phyloP scores from a whole-genome alignment of 495 filamentous ascomycete genomes.

The Sphaerosporella brunnea region DNA sequence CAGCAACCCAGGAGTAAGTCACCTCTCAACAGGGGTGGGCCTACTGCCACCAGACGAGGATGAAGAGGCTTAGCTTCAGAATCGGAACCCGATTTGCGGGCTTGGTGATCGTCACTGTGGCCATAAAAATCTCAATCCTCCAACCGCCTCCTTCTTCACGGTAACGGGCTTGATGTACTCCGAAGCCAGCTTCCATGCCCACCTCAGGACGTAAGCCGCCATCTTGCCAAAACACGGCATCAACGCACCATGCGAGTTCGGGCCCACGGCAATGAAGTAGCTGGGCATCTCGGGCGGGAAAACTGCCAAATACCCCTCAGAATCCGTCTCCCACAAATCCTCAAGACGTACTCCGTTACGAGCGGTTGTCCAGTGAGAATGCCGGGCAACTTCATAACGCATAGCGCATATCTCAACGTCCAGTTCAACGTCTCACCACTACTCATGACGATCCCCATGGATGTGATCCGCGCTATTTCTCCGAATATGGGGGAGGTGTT shows the following conservation, averaged over 20 bases:
- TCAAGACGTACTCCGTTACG: conserved; percentile 34
- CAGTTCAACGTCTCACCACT: conserved; percentile 34
- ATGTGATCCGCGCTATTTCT: conserved; percentile 39
- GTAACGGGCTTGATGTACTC: too few species aligned
- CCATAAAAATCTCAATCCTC: too few species aligned
- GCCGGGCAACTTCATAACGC: conserved; percentile 42
- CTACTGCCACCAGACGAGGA: too few species aligned
- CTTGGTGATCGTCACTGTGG: too few species aligned
- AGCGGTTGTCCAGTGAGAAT: conserved; percentile 41
- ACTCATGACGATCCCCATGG: conserved; percentile 37
- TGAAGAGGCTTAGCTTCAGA: too few species aligned
- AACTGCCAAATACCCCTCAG: conserved; percentile 41
- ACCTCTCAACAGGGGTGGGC: too few species aligned
- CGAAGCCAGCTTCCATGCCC: background rate
- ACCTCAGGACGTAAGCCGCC: background rate
- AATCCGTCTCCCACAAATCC: conserved; percentile 42
- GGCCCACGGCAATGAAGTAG: background rate
- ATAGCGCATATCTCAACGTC: conserved; percentile 53
- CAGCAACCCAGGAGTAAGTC: too few species aligned
- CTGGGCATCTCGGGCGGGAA: conserved; percentile 50
- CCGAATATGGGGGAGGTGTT: conserved; percentile 45
- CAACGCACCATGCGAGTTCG: background rate
- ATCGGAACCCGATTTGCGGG: too few species aligned
- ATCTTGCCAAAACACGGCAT: background rate
- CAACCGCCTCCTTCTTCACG: too few species aligned